Conservation (phyloP, 2,329 filamentous ascomycete species). For the Cryoendolithus antarcticus region DNA sequence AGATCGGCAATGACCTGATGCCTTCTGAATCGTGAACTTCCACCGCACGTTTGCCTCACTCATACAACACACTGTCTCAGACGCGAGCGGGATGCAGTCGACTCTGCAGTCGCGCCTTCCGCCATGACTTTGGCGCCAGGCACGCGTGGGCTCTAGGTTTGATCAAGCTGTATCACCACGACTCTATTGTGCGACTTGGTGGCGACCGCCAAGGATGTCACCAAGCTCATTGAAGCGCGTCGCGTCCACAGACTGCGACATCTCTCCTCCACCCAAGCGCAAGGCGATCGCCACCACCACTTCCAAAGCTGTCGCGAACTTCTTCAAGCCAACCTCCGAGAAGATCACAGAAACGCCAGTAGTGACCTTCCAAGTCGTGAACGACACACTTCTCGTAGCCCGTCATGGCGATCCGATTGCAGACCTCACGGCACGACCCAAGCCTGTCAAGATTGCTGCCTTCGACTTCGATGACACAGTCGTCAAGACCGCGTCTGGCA, state of each 20-base stretch:
- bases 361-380: slow-evolving; percentile 55
- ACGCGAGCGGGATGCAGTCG: no score
- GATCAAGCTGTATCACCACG: no score
- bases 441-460: slow-evolving; percentile 51
- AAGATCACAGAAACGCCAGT: slow-evolving; percentile 57
- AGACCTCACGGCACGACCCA: slow-evolving; percentile 53
- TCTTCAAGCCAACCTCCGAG: slow-evolving; percentile 79
- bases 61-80: no score
- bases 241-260: slow-evolving; percentile 28
- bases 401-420: slow-evolving; percentile 1
- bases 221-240: slow-evolving; percentile 23
- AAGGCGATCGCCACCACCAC: slow-evolving; percentile 43
- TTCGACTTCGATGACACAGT: slow-evolving; percentile 82
- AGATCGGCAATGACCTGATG: no score
- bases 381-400: slow-evolving; percentile 50
- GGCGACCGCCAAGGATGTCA: slow-evolving; percentile 9
- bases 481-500: slow-evolving; percentile 67
- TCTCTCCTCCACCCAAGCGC: slow-evolving; percentile 46
- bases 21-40: no score
- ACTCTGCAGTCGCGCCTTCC: no score
- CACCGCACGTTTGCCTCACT: no score
- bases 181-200: no score
- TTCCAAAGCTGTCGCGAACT: slow-evolving; percentile 59
- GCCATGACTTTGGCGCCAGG: no score
- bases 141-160: no score